These are phyloP conservation scores for Lanmaoa rubissima DNA, from an alignment of 768 basidiomycete species.

Conservation along the genomic window DNA sequence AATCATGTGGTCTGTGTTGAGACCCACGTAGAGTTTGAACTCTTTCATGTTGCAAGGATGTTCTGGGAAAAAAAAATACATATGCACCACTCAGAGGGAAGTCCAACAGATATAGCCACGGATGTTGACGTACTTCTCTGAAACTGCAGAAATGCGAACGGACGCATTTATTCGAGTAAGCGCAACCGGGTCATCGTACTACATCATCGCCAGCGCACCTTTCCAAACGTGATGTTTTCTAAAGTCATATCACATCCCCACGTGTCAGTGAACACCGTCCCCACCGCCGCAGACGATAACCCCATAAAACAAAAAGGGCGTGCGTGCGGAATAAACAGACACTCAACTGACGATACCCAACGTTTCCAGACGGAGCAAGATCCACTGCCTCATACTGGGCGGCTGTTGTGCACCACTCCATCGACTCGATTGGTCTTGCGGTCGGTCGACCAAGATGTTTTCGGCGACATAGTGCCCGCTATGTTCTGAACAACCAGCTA, in stretches of 20 bases:
- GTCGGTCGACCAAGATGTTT: conserved; percentile 65
- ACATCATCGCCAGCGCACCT: conserved; percentile 43
- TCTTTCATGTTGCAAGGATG: conserved; percentile 88
- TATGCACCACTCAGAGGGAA: conserved; percentile 1
- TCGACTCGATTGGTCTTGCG: conserved; percentile 62
- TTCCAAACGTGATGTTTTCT: conserved; percentile 81
- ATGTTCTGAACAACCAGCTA: conserved; percentile 65
- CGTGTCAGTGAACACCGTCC: conserved; percentile 5
- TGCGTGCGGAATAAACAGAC: not conserved
- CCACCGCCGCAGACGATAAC: not conserved
- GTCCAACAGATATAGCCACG: not conserved
- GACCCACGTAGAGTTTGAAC: conserved; percentile 69
- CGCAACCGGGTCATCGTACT: not conserved
- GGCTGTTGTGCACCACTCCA: conserved; percentile 72
- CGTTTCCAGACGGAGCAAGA: conserved; percentile 60
- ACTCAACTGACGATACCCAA: conserved; percentile 66
- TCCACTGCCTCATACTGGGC: conserved; percentile 62
- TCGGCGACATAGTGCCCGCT: conserved; percentile 68
- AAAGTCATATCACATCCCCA: not conserved
- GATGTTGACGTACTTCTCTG: conserved; percentile 26
- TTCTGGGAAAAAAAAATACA: conserved; percentile 37
- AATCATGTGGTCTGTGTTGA: conserved; percentile 61
- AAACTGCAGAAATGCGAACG: conserved; percentile 10
- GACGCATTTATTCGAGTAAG: not conserved
- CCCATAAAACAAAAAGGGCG: not conserved